Conservation (phyloP, 345 rosid species). For the Raphanus raphanistrum region DNA sequence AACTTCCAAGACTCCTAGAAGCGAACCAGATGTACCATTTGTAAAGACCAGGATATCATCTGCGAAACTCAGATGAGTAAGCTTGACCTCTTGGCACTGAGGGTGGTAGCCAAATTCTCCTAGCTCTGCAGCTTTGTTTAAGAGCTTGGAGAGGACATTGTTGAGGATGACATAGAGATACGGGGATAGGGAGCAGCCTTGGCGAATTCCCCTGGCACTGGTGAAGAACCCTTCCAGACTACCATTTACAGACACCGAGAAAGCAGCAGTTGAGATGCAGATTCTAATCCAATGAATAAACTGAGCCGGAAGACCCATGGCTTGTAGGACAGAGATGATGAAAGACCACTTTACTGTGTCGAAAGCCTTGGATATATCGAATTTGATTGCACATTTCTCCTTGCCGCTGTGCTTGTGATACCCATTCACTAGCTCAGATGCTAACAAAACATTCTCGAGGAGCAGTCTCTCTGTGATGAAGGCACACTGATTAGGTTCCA, state of each 20-base stretch:
- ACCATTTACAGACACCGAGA: not conserved
- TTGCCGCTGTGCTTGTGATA: not conserved
- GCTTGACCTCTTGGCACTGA: not conserved
- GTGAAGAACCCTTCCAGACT: too few relatives aligned
- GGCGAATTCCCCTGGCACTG: not conserved
- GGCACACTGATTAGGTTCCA: not conserved
- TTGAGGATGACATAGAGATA: not conserved
- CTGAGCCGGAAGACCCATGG: not conserved
- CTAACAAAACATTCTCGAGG: too few relatives aligned
- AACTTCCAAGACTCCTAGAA: too few relatives aligned
- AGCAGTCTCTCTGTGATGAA: not conserved
- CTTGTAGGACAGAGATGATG: not conserved
- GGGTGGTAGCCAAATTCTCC: not conserved
- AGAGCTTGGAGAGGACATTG: too few relatives aligned
- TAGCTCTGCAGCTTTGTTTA: too few relatives aligned
- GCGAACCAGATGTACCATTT: too few relatives aligned
- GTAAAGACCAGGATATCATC: too few relatives aligned
- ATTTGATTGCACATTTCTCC: not conserved
- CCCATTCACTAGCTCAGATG: not conserved
- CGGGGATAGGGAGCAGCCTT: not conserved
- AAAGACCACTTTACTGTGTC: not conserved
- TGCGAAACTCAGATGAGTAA: too few relatives aligned
- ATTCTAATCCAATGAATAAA: not conserved
- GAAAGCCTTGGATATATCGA: too few relatives aligned
- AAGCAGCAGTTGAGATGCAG: not conserved